phyloP scores from a whole-genome alignment of 345 rosid species.

The Salix koriyanagi region DNA sequence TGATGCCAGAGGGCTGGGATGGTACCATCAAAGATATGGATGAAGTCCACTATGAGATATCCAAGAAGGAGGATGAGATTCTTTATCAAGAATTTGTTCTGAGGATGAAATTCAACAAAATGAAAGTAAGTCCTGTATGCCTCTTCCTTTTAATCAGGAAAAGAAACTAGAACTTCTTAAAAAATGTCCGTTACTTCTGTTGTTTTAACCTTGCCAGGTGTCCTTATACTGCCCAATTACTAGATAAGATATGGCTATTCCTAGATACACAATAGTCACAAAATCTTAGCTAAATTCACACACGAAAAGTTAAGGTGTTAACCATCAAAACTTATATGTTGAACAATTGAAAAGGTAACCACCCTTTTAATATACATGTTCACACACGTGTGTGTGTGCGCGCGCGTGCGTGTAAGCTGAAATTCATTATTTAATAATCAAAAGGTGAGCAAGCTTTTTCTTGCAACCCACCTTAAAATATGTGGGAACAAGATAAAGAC shows the following conservation, averaged over 20 bases:
- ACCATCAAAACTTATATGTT: too few species aligned
- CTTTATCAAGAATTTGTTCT: conserved; percentile 80
- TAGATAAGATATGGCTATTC: background rate
- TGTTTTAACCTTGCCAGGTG: background rate
- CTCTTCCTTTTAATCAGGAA: background rate
- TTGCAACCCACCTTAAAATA: too few species aligned
- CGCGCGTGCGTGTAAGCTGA: too few species aligned
- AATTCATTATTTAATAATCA: too few species aligned
- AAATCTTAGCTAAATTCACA: background rate
- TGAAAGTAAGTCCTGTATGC: conserved; percentile 52
- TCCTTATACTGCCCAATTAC: background rate
- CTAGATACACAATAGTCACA: background rate
- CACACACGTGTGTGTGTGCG: too few species aligned
- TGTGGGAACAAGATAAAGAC: too few species aligned
- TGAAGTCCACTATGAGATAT: conserved; percentile 94
- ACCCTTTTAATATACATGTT: too few species aligned
- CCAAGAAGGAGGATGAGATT: conserved; percentile 95
- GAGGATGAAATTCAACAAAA: conserved; percentile 79
- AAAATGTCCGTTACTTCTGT: background rate
- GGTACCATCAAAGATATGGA: conserved; percentile 83
- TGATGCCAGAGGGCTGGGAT: conserved; percentile 99
- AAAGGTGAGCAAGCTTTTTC: too few species aligned
- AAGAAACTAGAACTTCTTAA: background rate
- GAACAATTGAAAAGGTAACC: too few species aligned
- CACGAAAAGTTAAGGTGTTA: background rate